phyloP scores from a whole-genome alignment of 768 basidiomycete genomes.

The Candolleomyces aberdarensis region DNA sequence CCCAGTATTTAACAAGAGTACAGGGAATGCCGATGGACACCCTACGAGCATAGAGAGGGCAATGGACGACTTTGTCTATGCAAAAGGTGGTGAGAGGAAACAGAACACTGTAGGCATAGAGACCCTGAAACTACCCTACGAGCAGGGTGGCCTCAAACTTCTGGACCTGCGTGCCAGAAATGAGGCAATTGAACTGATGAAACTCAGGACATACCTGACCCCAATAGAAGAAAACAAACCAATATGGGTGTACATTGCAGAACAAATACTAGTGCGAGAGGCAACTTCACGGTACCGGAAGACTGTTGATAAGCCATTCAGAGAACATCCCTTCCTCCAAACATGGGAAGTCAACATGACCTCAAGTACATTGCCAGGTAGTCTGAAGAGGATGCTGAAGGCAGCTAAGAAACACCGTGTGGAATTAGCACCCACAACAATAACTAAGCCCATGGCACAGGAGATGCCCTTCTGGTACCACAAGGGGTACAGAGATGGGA shows the following conservation, averaged over 20 bases:
- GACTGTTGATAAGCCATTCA: no score
- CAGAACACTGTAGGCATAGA: neutral
- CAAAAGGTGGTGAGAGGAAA: neutral
- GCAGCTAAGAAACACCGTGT: neutral
- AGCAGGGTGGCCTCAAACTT: conserved; percentile 9
- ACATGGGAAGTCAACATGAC: neutral
- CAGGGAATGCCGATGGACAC: conserved; percentile 25
- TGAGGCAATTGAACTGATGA: conserved; percentile 20
- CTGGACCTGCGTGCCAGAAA: conserved; percentile 20
- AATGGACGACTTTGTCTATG: conserved; percentile 14
- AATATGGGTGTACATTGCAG: no score
- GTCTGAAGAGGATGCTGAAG: neutral
- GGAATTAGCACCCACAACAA: neutral
- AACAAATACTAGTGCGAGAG: no score
- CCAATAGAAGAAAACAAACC: no score
- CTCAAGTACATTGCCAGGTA: neutral
- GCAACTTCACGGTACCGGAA: no score
- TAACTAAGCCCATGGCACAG: no score
- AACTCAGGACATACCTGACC: conserved; percentile 7
- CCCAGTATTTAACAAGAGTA: conserved; percentile 30
- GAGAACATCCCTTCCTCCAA: neutral
- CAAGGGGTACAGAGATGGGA: no score
- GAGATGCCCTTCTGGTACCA: conserved; percentile 1
- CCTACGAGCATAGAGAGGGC: conserved; percentile 17
- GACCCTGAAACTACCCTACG: no score